Evolutionary conservation across 2,329 filamentous ascomycete genomes (phyloP).

Genomic region (Dactylellina sp.): DNA sequence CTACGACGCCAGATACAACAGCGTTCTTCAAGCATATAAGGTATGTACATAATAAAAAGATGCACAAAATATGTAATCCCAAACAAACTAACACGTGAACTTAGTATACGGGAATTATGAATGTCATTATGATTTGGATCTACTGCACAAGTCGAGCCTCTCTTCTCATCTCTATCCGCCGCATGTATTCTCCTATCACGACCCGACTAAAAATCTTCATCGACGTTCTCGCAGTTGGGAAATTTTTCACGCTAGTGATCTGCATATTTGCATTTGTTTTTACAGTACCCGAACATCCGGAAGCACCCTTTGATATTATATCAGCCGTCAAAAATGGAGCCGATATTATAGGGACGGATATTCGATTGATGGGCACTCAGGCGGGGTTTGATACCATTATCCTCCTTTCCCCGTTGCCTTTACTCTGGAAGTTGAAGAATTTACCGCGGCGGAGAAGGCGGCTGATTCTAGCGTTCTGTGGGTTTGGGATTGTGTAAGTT

Average conservation of each 20-base stretch:
- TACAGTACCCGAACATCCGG: slow-evolving; percentile 41
- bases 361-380: slow-evolving; percentile 38
- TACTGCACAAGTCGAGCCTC: slow-evolving; percentile 52
- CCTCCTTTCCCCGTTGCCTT: slow-evolving; percentile 32
- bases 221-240: slow-evolving; percentile 38
- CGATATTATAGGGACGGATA: slow-evolving; percentile 20
- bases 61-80: background rate
- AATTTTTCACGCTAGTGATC: slow-evolving; percentile 36
- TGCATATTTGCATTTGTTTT: slow-evolving; percentile 46
- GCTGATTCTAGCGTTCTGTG: slow-evolving; percentile 31
- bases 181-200: slow-evolving; percentile 50
- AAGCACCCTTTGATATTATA: slow-evolving; percentile 34
- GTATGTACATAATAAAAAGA: slow-evolving; percentile 8
- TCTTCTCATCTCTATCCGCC: slow-evolving; percentile 46
- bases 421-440: slow-evolving; percentile 50
- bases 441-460: slow-evolving; percentile 21
- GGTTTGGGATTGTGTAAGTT: slow-evolving; percentile 42
- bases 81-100: background rate
- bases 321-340: slow-evolving; percentile 36
- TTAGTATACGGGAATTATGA: slow-evolving; percentile 35
- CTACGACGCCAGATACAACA: slow-evolving; percentile 43
- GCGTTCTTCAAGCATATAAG: slow-evolving; percentile 39
- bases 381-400: slow-evolving; percentile 43
- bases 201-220: slow-evolving; percentile 50
- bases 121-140: slow-evolving; percentile 44